Evolutionary conservation across 441 rosid genomes (phyloP).

Genomic region (Pelargonium australe): DNA sequence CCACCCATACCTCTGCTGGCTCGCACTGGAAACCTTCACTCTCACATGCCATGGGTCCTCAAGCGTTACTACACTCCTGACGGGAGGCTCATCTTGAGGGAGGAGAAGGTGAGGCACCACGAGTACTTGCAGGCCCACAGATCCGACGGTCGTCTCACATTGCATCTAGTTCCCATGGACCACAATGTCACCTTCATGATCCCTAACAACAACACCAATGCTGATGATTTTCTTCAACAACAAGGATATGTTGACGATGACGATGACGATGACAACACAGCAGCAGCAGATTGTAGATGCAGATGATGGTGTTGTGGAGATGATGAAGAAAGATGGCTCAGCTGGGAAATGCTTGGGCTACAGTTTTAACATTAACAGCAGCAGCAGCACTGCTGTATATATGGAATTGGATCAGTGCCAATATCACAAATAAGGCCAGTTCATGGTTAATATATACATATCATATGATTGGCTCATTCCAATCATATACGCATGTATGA

Average conservation of each 20-base stretch:
- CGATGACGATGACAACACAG: constrained; percentile 18
- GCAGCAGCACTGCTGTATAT: constrained; percentile 31
- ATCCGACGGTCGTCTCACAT: constrained; percentile 40
- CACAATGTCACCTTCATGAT: constrained; percentile 25
- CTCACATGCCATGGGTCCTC: constrained; percentile 37
- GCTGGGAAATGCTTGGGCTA: constrained; percentile 45
- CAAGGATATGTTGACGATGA: constrained; percentile 1
- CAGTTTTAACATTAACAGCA: too few species aligned
- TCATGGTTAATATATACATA: constrained; percentile 43
- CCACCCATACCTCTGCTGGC: constrained; percentile 32
- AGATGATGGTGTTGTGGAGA: too few species aligned
- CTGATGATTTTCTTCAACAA: too few species aligned
- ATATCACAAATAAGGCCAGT: constrained; percentile 57
- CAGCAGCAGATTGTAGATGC: too few species aligned
- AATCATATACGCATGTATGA: too few species aligned
- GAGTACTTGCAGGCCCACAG: constrained; percentile 42
- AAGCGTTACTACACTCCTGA: constrained; percentile 38
- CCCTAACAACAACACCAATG: too few species aligned
- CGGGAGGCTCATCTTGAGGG: constrained; percentile 42
- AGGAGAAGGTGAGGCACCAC: constrained; percentile 45
- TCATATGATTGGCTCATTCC: too few species aligned
- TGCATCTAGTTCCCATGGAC: constrained; percentile 39
- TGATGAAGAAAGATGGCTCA: too few species aligned
- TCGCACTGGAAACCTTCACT: constrained; percentile 35
- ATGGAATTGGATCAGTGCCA: constrained; percentile 47